Percentiles rank a stretch among this genome's conserved stretches.
These are phyloP conservation scores for Plasmodium adleri DNA, from an alignment of 169 alveolate species.

Conservation along the genomic window DNA sequence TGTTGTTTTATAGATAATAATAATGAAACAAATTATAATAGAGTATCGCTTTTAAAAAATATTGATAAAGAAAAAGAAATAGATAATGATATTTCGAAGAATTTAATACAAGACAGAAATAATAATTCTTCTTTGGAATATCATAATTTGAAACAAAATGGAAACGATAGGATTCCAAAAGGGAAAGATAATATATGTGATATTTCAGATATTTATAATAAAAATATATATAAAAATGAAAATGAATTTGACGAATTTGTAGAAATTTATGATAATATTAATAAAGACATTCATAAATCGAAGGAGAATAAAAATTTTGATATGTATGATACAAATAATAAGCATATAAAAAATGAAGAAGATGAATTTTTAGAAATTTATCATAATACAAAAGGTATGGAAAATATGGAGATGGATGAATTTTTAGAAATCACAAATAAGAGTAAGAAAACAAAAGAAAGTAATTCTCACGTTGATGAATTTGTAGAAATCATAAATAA, in stretches of 20 bases:
- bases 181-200: conserved; percentile 18
- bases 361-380: conserved; percentile 40
- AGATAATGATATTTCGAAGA: conserved; percentile 16
- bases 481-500: conserved; percentile 38
- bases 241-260: conserved; percentile 25
- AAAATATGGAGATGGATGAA: conserved; percentile 18
- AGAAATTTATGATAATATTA: conserved; percentile 36
- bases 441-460: not conserved
- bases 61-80: conserved; percentile 10
- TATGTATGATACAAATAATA: not conserved
- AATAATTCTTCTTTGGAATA: conserved; percentile 14
- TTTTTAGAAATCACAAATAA: conserved; percentile 36
- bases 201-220: conserved; percentile 52
- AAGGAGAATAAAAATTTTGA: not conserved
- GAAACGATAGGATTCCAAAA: conserved; percentile 11
- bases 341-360: not conserved
- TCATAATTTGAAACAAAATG: conserved; percentile 26
- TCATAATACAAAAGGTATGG: conserved; percentile 2
- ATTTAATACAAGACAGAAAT: conserved; percentile 9
- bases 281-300: not conserved
- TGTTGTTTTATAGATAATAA: conserved; percentile 19
- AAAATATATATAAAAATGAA: conserved; percentile 17
- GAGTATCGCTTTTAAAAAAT: conserved; percentile 9
- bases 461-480: conserved; percentile 8
- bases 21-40: conserved; percentile 24